Conservation (phyloP, 805 yeast genomes). For the Lipomyces anomalus region DNA sequence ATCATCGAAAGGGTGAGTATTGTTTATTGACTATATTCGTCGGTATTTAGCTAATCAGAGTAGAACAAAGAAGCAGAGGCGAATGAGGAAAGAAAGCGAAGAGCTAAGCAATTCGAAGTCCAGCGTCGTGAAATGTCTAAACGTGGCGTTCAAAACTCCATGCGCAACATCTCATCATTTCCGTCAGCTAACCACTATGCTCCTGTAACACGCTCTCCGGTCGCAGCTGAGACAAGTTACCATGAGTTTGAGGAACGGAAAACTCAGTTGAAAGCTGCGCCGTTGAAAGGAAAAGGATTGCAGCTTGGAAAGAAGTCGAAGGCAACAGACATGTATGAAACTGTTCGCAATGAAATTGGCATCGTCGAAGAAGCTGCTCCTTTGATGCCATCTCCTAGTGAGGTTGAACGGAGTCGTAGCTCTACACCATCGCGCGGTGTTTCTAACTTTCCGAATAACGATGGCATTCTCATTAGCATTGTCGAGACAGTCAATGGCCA, state of each 20-base stretch:
- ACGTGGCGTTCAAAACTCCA: conserved; percentile 25
- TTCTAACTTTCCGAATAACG: conserved; percentile 37
- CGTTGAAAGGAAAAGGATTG: conserved; percentile 62
- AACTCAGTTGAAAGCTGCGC: conserved; percentile 23
- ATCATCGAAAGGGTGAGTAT: conserved; percentile 54
- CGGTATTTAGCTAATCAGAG: conserved; percentile 38
- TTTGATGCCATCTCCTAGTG: conserved; percentile 27
- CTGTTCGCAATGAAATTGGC: conserved; percentile 33
- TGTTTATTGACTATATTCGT: background rate
- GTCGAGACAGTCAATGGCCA: conserved; percentile 75
- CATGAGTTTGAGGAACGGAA: conserved; percentile 18
- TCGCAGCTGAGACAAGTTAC: conserved; percentile 15
- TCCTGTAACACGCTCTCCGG: conserved; percentile 15
- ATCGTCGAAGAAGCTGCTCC: conserved; percentile 26
- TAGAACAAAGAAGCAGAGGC: conserved; percentile 95
- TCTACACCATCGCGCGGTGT: conserved; percentile 4
- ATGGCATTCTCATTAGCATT: conserved; percentile 72
- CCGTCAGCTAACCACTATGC: conserved; percentile 16
- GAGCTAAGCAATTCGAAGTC: conserved; percentile 71
- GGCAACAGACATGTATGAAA: conserved; percentile 29
- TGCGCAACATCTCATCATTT: conserved; percentile 3
- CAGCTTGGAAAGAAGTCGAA: conserved; percentile 61
- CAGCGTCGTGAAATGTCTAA: conserved; percentile 47
- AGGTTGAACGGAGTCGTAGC: conserved; percentile 20
- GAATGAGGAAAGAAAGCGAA: conserved; percentile 90